Conservation (phyloP, 2,329 filamentous ascomycete species). For the Decorospora gaudefroyi region DNA sequence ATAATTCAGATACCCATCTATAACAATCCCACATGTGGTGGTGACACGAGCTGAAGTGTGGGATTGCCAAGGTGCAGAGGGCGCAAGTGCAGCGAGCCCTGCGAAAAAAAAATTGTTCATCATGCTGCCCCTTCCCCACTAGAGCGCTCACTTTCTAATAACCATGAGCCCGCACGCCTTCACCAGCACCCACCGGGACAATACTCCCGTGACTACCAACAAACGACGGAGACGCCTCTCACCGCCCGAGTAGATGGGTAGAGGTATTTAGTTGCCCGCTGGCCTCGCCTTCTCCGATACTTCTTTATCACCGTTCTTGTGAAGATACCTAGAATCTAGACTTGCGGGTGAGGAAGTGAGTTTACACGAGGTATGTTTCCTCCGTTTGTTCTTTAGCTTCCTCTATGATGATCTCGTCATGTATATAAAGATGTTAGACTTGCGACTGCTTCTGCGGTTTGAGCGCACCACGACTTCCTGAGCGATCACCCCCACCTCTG, state of each 20-base stretch:
- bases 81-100: slow-evolving; percentile 15
- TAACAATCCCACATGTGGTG: no score
- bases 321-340: no score
- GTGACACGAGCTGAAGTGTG: no score
- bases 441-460: slow-evolving; percentile 46
- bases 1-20: no score
- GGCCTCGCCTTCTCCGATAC: slow-evolving; percentile 12
- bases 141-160: slow-evolving; percentile 32
- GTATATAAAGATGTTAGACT: slow-evolving; percentile 49
- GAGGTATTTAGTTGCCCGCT: slow-evolving; percentile 16
- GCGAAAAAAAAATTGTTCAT: slow-evolving; percentile 31
- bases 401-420: slow-evolving; percentile 45
- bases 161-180: slow-evolving; percentile 32
- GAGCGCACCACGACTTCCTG: slow-evolving; percentile 48
- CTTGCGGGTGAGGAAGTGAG: no score
- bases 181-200: slow-evolving; percentile 19
- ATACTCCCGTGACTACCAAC: slow-evolving; percentile 16
- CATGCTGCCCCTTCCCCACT: slow-evolving; percentile 28
- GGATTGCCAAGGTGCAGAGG: slow-evolving; percentile 18
- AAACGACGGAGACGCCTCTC: slow-evolving; percentile 9
- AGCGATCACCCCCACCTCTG: slow-evolving; percentile 28
- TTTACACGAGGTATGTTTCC: no score
- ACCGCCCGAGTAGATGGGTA: slow-evolving; percentile 11
- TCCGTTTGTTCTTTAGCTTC: slow-evolving; percentile 1
- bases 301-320: no score